Percentiles rank a stretch among this genome's conserved stretches.
phyloP scores from a whole-genome alignment of 768 basidiomycete genomes.

The Suillus lakei region DNA sequence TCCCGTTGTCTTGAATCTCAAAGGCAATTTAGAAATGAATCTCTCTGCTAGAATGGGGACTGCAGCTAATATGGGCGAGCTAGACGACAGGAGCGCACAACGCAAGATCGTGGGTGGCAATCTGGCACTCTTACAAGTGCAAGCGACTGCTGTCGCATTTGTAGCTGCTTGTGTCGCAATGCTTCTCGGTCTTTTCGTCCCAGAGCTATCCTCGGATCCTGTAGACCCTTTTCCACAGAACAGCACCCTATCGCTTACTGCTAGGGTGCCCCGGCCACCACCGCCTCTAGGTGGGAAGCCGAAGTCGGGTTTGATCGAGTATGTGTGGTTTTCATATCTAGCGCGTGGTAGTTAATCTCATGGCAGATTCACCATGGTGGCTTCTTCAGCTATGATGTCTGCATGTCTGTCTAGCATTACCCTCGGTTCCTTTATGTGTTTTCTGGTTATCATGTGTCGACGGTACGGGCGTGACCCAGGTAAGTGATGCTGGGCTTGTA shows the following conservation, averaged over 20 bases:
- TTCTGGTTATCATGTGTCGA: slow-evolving; percentile 78
- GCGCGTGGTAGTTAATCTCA: slow-evolving; percentile 11
- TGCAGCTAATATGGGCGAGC: slow-evolving; percentile 90
- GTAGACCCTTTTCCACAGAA: slow-evolving; percentile 16
- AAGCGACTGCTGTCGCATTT: slow-evolving; percentile 88
- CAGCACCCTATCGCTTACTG: slow-evolving; percentile 12
- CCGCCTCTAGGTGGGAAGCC: slow-evolving; percentile 33
- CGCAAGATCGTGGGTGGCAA: slow-evolving; percentile 79
- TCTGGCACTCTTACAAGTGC: slow-evolving; percentile 87
- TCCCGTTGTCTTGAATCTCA: slow-evolving; percentile 92
- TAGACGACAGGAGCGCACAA: slow-evolving; percentile 72
- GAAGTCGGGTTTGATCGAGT: slow-evolving; percentile 47
- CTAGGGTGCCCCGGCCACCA: slow-evolving; percentile 27
- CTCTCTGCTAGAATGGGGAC: slow-evolving; percentile 95
- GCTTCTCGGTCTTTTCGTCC: slow-evolving; percentile 67
- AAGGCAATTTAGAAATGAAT: slow-evolving; percentile 99
- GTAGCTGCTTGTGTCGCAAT: slow-evolving; percentile 83
- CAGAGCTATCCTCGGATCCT: slow-evolving; percentile 31
- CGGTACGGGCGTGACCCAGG: slow-evolving; percentile 84
- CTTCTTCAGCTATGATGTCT: slow-evolving; percentile 79
- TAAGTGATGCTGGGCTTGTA: slow-evolving; percentile 30
- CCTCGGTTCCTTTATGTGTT: slow-evolving; percentile 93
- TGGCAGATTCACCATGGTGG: slow-evolving; percentile 74
- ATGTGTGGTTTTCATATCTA: slow-evolving; percentile 16
- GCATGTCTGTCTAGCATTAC: slow-evolving; percentile 77